Percentiles rank a stretch among this genome's conserved stretches.
Evolutionary conservation across 1,284 basidiomycete genomes (phyloP).

Genomic region (Stereum hirsutum): DNA sequence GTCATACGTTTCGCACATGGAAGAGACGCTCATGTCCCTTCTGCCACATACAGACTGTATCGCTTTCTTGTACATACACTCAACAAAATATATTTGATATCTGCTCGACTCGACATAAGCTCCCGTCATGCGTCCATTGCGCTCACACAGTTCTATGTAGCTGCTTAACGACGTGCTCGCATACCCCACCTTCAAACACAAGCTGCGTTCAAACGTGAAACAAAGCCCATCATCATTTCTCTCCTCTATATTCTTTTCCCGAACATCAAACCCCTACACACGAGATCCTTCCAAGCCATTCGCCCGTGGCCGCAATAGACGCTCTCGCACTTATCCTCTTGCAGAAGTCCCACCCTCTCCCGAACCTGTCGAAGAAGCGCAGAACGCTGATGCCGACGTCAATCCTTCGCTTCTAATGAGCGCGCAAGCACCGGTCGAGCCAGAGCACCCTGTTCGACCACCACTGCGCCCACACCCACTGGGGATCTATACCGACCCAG

Average conservation of each 20-base stretch:
- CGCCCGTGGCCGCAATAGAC: constrained; percentile 5
- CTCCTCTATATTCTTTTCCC: constrained; percentile 10
- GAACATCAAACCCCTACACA: neutral
- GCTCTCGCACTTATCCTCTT: constrained; percentile 4
- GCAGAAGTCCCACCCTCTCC: too few relatives aligned
- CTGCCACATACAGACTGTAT: too few relatives aligned
- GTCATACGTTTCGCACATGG: too few relatives aligned
- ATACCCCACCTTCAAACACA: constrained; percentile 45
- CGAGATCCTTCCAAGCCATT: neutral
- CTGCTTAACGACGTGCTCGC: constrained; percentile 52
- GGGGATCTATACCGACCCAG: too few relatives aligned
- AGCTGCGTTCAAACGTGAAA: constrained; percentile 25
- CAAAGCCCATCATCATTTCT: constrained; percentile 10
- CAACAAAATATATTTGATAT: neutral
- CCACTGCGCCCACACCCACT: too few relatives aligned
- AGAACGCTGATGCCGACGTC: too few relatives aligned
- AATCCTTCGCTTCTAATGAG: constrained; percentile 11
- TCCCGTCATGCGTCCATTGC: neutral
- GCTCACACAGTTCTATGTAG: constrained; percentile 21
- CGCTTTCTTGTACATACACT: too few relatives aligned
- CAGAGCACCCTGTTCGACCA: too few relatives aligned
- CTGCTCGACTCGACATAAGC: neutral
- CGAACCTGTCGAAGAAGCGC: too few relatives aligned
- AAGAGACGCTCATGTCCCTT: too few relatives aligned
- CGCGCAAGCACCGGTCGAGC: too few relatives aligned